A percentile compares a stretch with the other conserved stretches of the same genome.
phyloP scores from a whole-genome alignment of 306 rosid species.

The Glycine soja region DNA sequence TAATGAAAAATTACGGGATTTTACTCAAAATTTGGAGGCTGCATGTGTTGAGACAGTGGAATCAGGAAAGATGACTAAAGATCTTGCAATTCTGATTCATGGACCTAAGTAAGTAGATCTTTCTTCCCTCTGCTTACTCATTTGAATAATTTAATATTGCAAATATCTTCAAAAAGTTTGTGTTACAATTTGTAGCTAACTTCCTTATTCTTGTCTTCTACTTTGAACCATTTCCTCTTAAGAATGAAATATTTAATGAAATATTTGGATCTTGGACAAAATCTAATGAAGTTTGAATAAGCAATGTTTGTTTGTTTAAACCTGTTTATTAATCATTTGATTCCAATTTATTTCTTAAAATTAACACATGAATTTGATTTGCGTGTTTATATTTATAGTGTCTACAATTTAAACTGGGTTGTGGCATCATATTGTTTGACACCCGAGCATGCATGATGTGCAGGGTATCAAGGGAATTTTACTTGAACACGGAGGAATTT shows the following conservation, averaged over 20 bases:
- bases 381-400: background rate
- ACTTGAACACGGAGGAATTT: slow-evolving; percentile 89
- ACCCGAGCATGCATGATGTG: slow-evolving; percentile 5
- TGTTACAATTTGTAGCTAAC: background rate
- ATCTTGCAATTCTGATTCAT: slow-evolving; percentile 88
- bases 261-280: background rate
- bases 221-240: slow-evolving; percentile 7
- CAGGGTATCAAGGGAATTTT: slow-evolving; percentile 86
- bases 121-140: slow-evolving; percentile 6
- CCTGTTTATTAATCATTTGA: background rate
- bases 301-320: background rate
- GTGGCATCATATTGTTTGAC: background rate
- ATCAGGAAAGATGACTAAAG: slow-evolving; percentile 94
- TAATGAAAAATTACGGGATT: slow-evolving; percentile 73
- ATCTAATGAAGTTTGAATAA: background rate
- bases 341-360: background rate
- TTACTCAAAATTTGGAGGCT: slow-evolving; percentile 84
- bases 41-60: slow-evolving; percentile 93
- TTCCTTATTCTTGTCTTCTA: slow-evolving; percentile 27
- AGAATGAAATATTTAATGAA: background rate
- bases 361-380: background rate
- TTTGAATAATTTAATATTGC: slow-evolving; percentile 19
- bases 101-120: slow-evolving; percentile 79
- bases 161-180: slow-evolving; percentile 4
- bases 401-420: background rate